Conservation (phyloP, 148 eudicot genomes). For the Camellia sinensis region DNA sequence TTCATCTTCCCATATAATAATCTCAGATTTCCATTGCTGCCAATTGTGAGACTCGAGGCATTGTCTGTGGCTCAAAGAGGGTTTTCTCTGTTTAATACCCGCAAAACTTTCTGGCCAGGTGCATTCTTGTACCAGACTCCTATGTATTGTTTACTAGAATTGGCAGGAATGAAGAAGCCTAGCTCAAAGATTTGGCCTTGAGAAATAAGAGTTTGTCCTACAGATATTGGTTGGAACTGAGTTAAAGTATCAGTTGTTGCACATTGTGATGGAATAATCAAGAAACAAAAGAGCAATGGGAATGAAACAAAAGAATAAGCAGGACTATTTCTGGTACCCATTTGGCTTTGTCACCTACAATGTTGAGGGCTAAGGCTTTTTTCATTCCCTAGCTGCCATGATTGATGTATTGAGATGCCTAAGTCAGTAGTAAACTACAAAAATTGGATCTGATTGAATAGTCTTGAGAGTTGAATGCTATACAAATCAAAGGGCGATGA, state of each 20-base stretch:
- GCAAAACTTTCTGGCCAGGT: background rate
- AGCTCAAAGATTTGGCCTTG: background rate
- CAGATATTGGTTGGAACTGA: background rate
- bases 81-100: constrained; percentile 11
- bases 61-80: background rate
- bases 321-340: background rate
- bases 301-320: background rate
- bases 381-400: too few relatives aligned
- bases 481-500: too few relatives aligned
- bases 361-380: too few relatives aligned
- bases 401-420: too few relatives aligned
- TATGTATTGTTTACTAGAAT: background rate
- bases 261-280: background rate
- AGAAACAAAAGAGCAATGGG: background rate
- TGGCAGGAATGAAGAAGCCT: constrained; percentile 10
- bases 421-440: too few relatives aligned
- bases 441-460: too few relatives aligned
- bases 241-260: background rate
- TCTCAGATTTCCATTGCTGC: background rate
- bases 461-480: too few relatives aligned
- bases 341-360: too few relatives aligned
- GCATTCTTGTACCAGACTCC: constrained; percentile 2
- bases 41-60: background rate
- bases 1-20: background rate
- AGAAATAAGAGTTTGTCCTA: background rate